phyloP scores from a whole-genome alignment of 805 yeast genomes.

The Scheffersomyces amazonensis region DNA sequence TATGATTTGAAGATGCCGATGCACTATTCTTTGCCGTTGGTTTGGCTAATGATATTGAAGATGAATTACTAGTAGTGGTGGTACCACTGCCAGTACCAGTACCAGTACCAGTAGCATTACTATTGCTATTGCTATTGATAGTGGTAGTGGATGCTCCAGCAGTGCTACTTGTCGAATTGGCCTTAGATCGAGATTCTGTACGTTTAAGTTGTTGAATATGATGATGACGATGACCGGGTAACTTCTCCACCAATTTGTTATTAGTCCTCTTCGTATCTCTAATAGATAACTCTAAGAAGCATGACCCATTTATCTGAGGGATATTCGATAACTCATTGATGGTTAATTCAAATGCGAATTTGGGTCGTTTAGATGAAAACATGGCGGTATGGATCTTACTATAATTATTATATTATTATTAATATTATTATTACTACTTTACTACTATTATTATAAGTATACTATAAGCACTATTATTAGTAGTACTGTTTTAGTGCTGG shows the following conservation, averaged over 20 bases:
- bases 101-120: too few relatives aligned
- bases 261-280: constrained; percentile 48
- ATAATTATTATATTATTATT: too few relatives aligned
- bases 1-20: constrained; percentile 2
- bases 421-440: too few relatives aligned
- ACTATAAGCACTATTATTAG: too few relatives aligned
- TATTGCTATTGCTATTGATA: too few relatives aligned
- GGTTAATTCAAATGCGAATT: constrained; percentile 57
- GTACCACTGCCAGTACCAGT: too few relatives aligned
- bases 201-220: not conserved
- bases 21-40: not conserved
- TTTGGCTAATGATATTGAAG: not conserved
- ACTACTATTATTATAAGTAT: too few relatives aligned
- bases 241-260: constrained; percentile 11
- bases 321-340: constrained; percentile 76
- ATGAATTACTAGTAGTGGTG: not conserved
- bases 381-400: not conserved
- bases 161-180: too few relatives aligned
- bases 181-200: too few relatives aligned
- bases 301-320: constrained; percentile 72
- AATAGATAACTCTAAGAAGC: constrained; percentile 63
- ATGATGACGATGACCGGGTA: not conserved
- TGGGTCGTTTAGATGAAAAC: constrained; percentile 42
- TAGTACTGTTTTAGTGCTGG: too few relatives aligned
- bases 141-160: too few relatives aligned